A percentile compares a stretch with the other conserved stretches of the same genome.
Conservation (phyloP, 1,284 basidiomycete species). For the Rhodotorula sp. region DNA sequence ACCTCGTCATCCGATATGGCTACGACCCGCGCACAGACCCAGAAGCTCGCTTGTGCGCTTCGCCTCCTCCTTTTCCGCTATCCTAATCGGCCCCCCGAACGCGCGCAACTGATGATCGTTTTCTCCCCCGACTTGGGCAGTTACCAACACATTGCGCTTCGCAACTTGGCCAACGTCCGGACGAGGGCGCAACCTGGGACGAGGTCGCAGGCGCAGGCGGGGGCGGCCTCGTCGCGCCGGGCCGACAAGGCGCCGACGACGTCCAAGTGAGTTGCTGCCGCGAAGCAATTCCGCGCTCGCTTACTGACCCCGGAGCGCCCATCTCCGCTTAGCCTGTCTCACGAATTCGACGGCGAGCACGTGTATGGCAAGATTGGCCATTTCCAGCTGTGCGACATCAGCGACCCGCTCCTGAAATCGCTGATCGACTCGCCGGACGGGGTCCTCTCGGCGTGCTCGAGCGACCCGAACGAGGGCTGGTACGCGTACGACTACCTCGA, state of each 20-base stretch:
- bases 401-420: conserved; percentile 72
- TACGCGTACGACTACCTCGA: conserved; percentile 71
- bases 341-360: conserved; percentile 84
- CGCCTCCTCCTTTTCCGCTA: not conserved
- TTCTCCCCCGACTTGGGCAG: conserved; percentile 18
- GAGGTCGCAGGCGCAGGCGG: conserved; percentile 10
- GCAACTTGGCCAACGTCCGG: conserved; percentile 40
- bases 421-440: conserved; percentile 65
- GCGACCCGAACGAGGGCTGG: conserved; percentile 79
- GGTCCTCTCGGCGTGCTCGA: conserved; percentile 22
- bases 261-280: conserved; percentile 42
- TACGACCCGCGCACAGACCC: conserved; percentile 82
- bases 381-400: conserved; percentile 90
- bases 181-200: conserved; percentile 25
- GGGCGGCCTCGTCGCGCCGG: not conserved
- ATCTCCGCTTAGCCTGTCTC: conserved; percentile 53
- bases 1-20: conserved; percentile 78
- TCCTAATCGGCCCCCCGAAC: not conserved
- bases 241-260: not conserved
- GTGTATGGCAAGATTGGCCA: conserved; percentile 78
- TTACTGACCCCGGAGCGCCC: not conserved
- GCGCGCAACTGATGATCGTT: not conserved
- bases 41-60: conserved; percentile 67
- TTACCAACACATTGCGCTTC: conserved; percentile 44
- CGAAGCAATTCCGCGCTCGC: not conserved